Evolutionary conservation across 1,139 yeast species (phyloP), one percentile per base, ranked within the genome.

Genomic region (Saccharomyces uvarum): DNA sequence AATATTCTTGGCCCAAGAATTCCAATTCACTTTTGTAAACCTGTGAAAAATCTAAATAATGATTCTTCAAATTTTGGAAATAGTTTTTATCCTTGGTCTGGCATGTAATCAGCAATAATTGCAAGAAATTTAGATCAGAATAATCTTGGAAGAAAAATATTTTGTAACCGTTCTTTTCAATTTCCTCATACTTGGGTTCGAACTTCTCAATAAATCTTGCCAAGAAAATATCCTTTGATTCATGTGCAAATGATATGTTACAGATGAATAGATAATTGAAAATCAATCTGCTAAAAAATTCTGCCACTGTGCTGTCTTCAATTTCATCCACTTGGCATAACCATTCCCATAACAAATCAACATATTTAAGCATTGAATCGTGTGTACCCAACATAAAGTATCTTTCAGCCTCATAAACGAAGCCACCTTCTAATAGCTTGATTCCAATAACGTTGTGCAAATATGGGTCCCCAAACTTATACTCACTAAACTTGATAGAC

Each of bases 371-470:
- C 21, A 85, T 73, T 16, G 88, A 79, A 55, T 81, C 84, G 55
- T 74, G 73, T 6, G 87, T 84, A 2, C 96, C 96, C 60, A 84
- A 73, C 31, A 88, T 74, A 60, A 87, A 75, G 65, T 86, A 88
- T 63, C 73, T 80, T 67, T 79, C 82, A 4, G 84, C 82, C 53
- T 78, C 82, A 57, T 77, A 73, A 7, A 72, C 72, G 55, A 64
- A 56, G 3, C 67, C 65, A 47, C 70, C 70, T 31, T 69, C 70
- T 9, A 81, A 71, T 51, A 88, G 75, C 64, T 86, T 85, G 42
- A 75, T 70, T 0, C 97, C 97, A 59, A 91, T 77, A 19, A 85
- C 77, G 61, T 84, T 84, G 66, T 88, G 91, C 56, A 93, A 74
- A 51, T 82, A 84, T 4, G 84, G 77, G 65, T 89, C 96, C 3